Evolutionary conservation across 192 early-diverging fungal species (phyloP), one percentile per base, ranked within the genome.

Genomic region (Pilaira anomala): DNA sequence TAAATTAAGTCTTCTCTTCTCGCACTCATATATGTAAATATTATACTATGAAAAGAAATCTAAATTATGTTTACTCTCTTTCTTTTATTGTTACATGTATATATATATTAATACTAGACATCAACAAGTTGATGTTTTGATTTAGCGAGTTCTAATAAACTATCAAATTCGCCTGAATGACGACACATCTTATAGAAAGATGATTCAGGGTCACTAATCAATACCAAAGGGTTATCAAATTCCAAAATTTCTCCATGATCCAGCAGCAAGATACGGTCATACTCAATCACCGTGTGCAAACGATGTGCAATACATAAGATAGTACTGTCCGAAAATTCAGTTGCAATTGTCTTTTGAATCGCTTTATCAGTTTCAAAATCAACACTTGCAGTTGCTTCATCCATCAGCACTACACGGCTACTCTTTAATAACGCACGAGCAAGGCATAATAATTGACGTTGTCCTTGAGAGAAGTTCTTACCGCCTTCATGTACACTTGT

Each of bases 91-190:
- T n/a, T n/a, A n/a, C n/a, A n/a, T n/a, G n/a, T n/a, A n/a, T n/a
- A n/a, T n/a, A n/a, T n/a, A n/a, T n/a, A n/a, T n/a, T n/a, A n/a
- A n/a, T n/a, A n/a, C n/a, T n/a, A n/a, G n/a, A n/a, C 26, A 13
- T 50, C 56, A 30, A 62, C 45, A 1, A 71, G 39, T 19, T 61
- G 54, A 50, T 70, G 63, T 40, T 65, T 71, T 30, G 41, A 12
- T 9, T 73, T 80, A 0, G 85, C 86, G 22, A 88, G 75, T 25
- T 81, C 78, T 40, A 85, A 71, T 55, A 97, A 61, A 7, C 78
- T 73, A 25, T 86, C 88, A 60, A 85, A 87, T 60, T 95, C 93
- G 18, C 93, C 93, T 19, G 92, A 90, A 48, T 88, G 86, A 26
- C 82, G 80, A 57, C 87, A 92, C 88, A 98, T 92, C 29, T 79